Conservation (phyloP, 352 stramenopile genomes). For the Elongisporangium senticosum region DNA sequence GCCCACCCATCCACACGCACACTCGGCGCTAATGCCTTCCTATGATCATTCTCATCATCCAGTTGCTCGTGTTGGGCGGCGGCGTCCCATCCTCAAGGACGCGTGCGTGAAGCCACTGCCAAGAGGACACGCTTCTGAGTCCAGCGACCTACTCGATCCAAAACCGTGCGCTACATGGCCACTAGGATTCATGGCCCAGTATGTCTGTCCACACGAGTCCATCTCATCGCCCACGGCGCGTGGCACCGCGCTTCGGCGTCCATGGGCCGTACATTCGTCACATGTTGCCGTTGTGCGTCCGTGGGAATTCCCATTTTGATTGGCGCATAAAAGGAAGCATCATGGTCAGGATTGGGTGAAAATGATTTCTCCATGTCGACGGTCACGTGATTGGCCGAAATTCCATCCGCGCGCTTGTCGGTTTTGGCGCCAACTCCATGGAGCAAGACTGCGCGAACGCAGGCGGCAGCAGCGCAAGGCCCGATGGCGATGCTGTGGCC, state of each 20-base stretch:
- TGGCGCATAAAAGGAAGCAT: not conserved
- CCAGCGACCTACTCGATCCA: not conserved
- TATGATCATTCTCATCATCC: not conserved
- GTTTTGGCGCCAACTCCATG: not conserved
- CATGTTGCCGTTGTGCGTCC: too few relatives aligned
- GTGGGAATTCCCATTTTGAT: not conserved
- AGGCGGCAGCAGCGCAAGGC: constrained; percentile 1
- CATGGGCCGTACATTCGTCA: too few relatives aligned
- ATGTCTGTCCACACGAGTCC: not conserved
- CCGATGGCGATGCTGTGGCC: constrained; percentile 1
- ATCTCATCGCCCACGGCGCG: not conserved
- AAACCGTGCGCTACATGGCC: not conserved
- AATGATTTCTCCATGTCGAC: not conserved
- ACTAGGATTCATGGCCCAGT: not conserved
- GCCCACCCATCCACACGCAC: too few relatives aligned
- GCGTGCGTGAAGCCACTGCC: not conserved
- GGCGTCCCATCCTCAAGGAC: not conserved
- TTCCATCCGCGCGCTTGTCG: not conserved
- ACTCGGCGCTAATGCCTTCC: not conserved
- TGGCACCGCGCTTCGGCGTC: not conserved
- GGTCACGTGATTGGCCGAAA: not conserved
- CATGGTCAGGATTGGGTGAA: not conserved
- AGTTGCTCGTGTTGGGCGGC: not conserved
- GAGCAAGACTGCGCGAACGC: not conserved
- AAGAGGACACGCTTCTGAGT: not conserved